Percentiles rank a stretch among this genome's conserved stretches.
phyloP scores from a whole-genome alignment of 192 early-diverging fungal species.

The Podila minutissima region DNA sequence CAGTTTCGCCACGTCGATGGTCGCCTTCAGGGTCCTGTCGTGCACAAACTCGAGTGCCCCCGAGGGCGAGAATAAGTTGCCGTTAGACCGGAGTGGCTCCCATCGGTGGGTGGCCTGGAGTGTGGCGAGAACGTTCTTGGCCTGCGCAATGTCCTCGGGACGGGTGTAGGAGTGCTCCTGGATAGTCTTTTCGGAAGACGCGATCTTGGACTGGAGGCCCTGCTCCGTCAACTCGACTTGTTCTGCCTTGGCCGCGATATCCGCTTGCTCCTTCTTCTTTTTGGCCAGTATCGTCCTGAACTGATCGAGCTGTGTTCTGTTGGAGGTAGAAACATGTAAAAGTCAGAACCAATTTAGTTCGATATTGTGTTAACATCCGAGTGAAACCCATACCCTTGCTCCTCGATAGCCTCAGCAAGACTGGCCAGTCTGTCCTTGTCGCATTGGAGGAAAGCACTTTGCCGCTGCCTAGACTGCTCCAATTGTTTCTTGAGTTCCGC shows the following conservation, averaged over 20 bases:
- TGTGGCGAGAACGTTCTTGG: slow-evolving; percentile 19
- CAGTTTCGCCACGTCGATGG: slow-evolving; percentile 25
- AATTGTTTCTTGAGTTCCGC: slow-evolving; percentile 18
- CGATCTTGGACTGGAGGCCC: slow-evolving; percentile 1
- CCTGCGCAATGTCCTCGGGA: slow-evolving; percentile 23
- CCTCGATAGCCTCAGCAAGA: slow-evolving; percentile 44
- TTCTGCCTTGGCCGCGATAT: slow-evolving; percentile 20
- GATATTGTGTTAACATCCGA: not conserved
- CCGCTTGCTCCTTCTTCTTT: slow-evolving; percentile 31
- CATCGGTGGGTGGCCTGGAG: slow-evolving; percentile 34
- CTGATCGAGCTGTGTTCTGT: slow-evolving; percentile 33
- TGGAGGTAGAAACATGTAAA: not conserved
- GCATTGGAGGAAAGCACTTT: slow-evolving; percentile 23
- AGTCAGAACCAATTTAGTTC: no score
- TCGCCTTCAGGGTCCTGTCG: slow-evolving; percentile 23
- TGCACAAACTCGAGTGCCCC: slow-evolving; percentile 31
- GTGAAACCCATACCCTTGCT: slow-evolving; percentile 29
- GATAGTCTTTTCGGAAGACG: slow-evolving; percentile 29
- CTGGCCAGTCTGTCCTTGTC: slow-evolving; percentile 39
- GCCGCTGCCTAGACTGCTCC: slow-evolving; percentile 20
- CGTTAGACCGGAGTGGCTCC: slow-evolving; percentile 10
- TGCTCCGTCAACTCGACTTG: slow-evolving; percentile 21
- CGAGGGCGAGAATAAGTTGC: not conserved
- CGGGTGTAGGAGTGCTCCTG: slow-evolving; percentile 33
- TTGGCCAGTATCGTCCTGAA: slow-evolving; percentile 20